Evolutionary conservation across 2,329 filamentous ascomycete species (phyloP), one percentile per base, ranked within the genome.

Genomic region (Talaromyces piceae): DNA sequence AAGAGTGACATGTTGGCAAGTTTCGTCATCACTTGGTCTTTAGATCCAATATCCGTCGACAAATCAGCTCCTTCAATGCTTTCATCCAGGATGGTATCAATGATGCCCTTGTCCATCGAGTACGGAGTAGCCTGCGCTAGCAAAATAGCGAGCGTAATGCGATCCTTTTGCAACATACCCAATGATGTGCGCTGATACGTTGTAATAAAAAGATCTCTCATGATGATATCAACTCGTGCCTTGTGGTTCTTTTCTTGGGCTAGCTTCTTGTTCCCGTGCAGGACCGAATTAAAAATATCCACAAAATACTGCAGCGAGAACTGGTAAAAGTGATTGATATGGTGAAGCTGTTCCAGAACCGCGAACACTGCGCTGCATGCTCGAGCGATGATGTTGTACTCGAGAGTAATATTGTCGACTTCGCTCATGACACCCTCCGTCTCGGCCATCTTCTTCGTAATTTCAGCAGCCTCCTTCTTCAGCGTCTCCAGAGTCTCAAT

Each of bases 271-370:
- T 94, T 94, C 53, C 82, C 80, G 59, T 86, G 86, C 33, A 98
- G 78, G 6, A 98, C 93, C 5, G 86, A 83, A 66, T 95, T 88
- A 80, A 98, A 98, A 60, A 98, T 98, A 67, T 96, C 88, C 50
- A 95, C 81, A 73, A 98, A 98, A 73, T 95, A 98, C 69, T 96
- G 91, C 54, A 98, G 79, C 31, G 93, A 98, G 77, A 98, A 98
- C 67, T 97, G 94, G 71, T 98, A 98, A 73, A 97, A 97, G 76
- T 97, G 93, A 69, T 98, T 96, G 67, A 98, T 84, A 66, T 96
- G 94, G 70, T 97, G 91, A 52, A 98, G 81, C 69, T 98, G 91
- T 73, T 98, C 94, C 55, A 98, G 77, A 12, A 98, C 88, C 27
- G 94, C 90, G 67, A 97, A 98, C 39, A 98, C 91, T 50, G 93